Evolutionary conservation across 2,329 filamentous ascomycete genomes (phyloP).

Genomic region (Phialophora expanda): DNA sequence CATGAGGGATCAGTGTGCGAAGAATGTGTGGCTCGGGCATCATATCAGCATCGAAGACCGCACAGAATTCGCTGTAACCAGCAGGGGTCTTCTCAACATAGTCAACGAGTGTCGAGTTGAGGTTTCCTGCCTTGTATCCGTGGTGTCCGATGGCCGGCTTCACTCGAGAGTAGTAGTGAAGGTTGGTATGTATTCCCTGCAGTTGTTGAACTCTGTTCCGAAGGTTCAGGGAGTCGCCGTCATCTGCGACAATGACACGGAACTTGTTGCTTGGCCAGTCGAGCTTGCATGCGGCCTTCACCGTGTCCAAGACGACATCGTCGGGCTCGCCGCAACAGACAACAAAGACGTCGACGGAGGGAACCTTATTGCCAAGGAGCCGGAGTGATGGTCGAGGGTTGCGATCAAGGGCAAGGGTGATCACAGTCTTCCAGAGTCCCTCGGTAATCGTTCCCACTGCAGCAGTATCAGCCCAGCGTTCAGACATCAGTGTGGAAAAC

Average conservation of each 20-base stretch:
- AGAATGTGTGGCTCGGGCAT: conserved; percentile 47
- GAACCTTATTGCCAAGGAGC: conserved; percentile 50
- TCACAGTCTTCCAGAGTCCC: conserved; percentile 20
- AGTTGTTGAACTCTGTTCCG: conserved; percentile 45
- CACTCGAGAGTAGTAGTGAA: conserved; percentile 51
- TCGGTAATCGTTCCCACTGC: conserved; percentile 28
- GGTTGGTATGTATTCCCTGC: conserved; percentile 44
- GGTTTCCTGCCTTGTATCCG: conserved; percentile 48
- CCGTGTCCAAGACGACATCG: conserved; percentile 61
- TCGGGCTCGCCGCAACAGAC: conserved; percentile 63
- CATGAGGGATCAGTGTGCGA: conserved; percentile 46
- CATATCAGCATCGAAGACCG: conserved; percentile 71
- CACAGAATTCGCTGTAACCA: conserved; percentile 62
- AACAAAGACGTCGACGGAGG: conserved; percentile 61
- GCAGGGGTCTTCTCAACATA: conserved; percentile 50
- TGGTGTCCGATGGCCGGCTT: conserved; percentile 48
- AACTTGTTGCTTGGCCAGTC: conserved; percentile 60
- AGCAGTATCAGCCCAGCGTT: background rate
- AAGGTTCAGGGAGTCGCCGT: conserved; percentile 48
- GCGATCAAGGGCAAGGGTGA: conserved; percentile 57
- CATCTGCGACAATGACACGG: conserved; percentile 61
- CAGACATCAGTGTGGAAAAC: conserved; percentile 12
- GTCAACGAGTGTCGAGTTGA: conserved; percentile 50
- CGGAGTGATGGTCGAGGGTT: conserved; percentile 44
- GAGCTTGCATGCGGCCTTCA: conserved; percentile 56